These are phyloP conservation scores for Poterioochromonas sp. DNA, from an alignment of 352 stramenopile genomes.

Conservation along the genomic window DNA sequence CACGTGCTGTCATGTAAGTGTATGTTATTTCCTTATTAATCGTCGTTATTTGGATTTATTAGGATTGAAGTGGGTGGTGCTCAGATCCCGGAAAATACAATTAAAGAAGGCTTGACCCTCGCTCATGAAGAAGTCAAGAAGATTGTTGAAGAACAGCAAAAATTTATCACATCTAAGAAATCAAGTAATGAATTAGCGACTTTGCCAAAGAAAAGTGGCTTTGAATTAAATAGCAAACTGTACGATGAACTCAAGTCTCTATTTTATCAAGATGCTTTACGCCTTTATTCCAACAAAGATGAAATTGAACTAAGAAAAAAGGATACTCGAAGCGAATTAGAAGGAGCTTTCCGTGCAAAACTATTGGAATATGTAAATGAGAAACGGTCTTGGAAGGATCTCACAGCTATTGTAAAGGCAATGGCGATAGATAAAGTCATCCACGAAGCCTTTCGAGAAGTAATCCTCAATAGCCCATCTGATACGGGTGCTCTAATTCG, in stretches of 20 bases:
- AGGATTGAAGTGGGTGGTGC: constrained; percentile 9
- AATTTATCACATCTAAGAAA: too few relatives aligned
- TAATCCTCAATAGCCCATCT: background rate
- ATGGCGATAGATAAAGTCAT: constrained; percentile 5
- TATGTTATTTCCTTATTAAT: background rate
- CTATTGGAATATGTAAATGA: background rate
- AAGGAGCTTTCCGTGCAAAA: background rate
- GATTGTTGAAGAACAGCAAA: background rate
- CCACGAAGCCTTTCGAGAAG: constrained; percentile 32
- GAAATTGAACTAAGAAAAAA: too few relatives aligned
- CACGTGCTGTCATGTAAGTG: constrained; percentile 3
- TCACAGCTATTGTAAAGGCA: background rate
- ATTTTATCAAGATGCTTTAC: background rate
- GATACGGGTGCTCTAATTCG: background rate
- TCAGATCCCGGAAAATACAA: background rate
- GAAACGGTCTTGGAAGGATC: background rate
- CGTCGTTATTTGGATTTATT: background rate
- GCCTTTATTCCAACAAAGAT: too few relatives aligned
- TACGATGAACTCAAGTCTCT: background rate
- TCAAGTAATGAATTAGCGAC: too few relatives aligned
- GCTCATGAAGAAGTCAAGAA: background rate
- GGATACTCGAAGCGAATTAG: background rate
- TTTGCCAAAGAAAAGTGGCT: background rate
- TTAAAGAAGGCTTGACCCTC: background rate
- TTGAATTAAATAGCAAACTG: background rate